Evolutionary conservation across 2,329 filamentous ascomycete genomes (phyloP).

Genomic region (Fusarium luffae): DNA sequence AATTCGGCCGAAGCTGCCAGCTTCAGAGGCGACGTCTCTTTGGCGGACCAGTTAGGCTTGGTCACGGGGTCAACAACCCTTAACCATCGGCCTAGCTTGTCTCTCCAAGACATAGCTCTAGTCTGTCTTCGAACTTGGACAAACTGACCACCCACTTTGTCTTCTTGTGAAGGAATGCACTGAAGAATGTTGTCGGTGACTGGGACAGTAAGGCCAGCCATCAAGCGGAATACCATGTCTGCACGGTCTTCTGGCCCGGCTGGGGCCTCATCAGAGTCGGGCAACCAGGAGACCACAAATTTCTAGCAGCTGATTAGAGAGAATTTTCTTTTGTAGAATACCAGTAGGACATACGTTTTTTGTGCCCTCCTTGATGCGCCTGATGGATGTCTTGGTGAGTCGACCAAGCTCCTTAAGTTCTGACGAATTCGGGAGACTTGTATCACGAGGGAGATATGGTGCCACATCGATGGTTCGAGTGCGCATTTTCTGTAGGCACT

Average conservation of each 20-base stretch:
- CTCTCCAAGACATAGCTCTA: conserved; percentile 51
- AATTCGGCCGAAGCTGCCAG: conserved; percentile 11
- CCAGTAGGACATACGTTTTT: conserved; percentile 35
- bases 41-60: conserved; percentile 17
- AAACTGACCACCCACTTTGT: conserved; percentile 20
- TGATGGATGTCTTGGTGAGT: conserved; percentile 50
- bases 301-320: conserved; percentile 39
- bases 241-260: conserved; percentile 52
- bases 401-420: conserved; percentile 48
- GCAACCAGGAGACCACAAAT: conserved; percentile 58
- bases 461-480: conserved; percentile 44
- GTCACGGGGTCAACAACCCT: conserved; percentile 43
- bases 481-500: conserved; percentile 44
- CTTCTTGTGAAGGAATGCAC: conserved; percentile 29
- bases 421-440: conserved; percentile 18
- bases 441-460: conserved; percentile 21
- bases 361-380: conserved; percentile 23
- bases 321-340: not conserved
- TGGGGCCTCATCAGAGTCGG: conserved; percentile 40
- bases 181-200: conserved; percentile 29
- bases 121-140: conserved; percentile 47
- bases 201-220: conserved; percentile 48
- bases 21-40: not conserved
- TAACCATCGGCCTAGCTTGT: conserved; percentile 49
- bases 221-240: conserved; percentile 60